A percentile compares a stretch with the other conserved stretches of the same genome.
Conservation (phyloP, 2,329 filamentous ascomycete species). For the Dactylellina drechsleri region DNA sequence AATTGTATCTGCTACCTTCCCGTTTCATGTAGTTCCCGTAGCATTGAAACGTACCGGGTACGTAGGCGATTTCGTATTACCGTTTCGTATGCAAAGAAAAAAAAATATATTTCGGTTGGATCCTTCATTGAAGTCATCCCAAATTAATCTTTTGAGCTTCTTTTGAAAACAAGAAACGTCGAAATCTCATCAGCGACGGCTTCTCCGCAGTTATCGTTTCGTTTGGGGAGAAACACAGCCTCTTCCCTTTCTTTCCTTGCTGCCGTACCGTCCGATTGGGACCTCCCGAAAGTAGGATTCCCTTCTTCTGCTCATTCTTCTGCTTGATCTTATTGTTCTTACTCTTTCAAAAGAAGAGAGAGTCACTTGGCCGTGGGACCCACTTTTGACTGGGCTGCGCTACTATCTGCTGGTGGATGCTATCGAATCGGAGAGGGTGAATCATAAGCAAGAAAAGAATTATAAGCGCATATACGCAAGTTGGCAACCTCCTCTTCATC, state of each 20-base stretch:
- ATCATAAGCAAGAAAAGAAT: slow-evolving; percentile 15
- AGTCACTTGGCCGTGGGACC: not conserved
- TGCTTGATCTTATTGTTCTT: too few relatives aligned
- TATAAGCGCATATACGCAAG: slow-evolving; percentile 39
- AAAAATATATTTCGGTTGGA: slow-evolving; percentile 18
- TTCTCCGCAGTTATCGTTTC: slow-evolving; percentile 27
- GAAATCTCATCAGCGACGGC: slow-evolving; percentile 10
- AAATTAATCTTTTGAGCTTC: not conserved
- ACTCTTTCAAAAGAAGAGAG: not conserved
- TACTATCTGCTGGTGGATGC: slow-evolving; percentile 27
- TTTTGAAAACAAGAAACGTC: not conserved
- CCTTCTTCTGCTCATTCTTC: not conserved
- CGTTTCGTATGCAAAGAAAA: too few relatives aligned
- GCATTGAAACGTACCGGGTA: too few relatives aligned
- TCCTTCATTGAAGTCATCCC: slow-evolving; percentile 32
- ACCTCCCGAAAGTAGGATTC: slow-evolving; percentile 2
- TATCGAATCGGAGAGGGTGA: slow-evolving; percentile 7
- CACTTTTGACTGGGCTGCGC: slow-evolving; percentile 33
- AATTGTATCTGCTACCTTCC: slow-evolving; percentile 15
- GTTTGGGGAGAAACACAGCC: slow-evolving; percentile 30
- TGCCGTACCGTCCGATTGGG: not conserved
- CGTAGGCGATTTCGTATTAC: not conserved
- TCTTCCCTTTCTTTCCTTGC: not conserved
- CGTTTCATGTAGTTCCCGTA: too few relatives aligned
- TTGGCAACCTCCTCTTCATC: slow-evolving; percentile 1